These are phyloP conservation scores for Endotrypanum monterogeii DNA, from an alignment of 208 protist species.

Conservation along the genomic window DNA sequence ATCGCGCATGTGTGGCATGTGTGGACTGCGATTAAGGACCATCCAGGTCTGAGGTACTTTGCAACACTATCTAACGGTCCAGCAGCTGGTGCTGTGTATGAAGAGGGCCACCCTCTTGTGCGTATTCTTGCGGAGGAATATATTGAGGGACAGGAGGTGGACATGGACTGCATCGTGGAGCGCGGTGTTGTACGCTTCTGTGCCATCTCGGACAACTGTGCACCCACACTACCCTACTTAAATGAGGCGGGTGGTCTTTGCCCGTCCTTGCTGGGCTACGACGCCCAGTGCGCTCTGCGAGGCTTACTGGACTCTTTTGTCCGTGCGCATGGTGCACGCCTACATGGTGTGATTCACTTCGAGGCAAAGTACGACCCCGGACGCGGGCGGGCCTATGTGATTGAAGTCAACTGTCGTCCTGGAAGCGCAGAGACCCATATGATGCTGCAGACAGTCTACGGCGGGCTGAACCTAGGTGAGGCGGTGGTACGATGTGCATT, in stretches of 20 bases:
- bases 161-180: slow-evolving; percentile 80
- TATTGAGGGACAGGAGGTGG: slow-evolving; percentile 79
- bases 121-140: slow-evolving; percentile 75
- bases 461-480: slow-evolving; percentile 64
- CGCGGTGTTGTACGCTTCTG: slow-evolving; percentile 58
- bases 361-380: slow-evolving; percentile 80
- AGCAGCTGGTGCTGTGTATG: background rate
- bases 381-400: slow-evolving; percentile 52
- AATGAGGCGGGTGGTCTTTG: slow-evolving; percentile 70
- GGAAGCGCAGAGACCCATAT: slow-evolving; percentile 82
- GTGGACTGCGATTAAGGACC: slow-evolving; percentile 39
- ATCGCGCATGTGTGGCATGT: slow-evolving; percentile 43
- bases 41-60: slow-evolving; percentile 60
- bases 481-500: slow-evolving; percentile 69
- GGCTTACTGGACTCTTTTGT: slow-evolving; percentile 59
- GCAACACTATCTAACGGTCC: slow-evolving; percentile 16
- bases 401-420: slow-evolving; percentile 85
- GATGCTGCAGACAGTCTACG: slow-evolving; percentile 63
- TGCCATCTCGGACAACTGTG: slow-evolving; percentile 81
- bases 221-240: slow-evolving; percentile 61
- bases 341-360: slow-evolving; percentile 82
- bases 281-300: slow-evolving; percentile 37
- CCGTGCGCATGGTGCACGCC: slow-evolving; percentile 19
- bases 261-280: slow-evolving; percentile 32
- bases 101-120: background rate